Evolutionary conservation across 164 flowering plant species (phyloP).

Genomic region (Chimonanthus salicifolius): DNA sequence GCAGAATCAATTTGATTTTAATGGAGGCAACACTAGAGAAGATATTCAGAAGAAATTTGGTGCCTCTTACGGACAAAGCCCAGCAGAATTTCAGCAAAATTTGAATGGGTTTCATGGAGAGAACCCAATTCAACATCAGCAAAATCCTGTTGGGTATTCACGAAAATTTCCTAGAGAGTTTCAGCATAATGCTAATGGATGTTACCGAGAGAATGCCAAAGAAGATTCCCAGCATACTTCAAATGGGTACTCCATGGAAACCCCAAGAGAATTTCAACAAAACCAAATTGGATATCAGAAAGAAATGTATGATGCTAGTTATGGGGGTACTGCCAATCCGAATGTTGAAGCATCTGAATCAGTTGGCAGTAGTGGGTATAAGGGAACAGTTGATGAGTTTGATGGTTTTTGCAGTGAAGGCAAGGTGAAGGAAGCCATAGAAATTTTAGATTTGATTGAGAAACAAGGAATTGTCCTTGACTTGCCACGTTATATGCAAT

Average conservation of each 20-base stretch:
- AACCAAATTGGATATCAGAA: slow-evolving; percentile 10
- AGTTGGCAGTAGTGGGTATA: slow-evolving; percentile 16
- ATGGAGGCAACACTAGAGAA: slow-evolving; percentile 2
- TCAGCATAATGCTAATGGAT: slow-evolving; percentile 5
- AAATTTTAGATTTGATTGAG: slow-evolving; percentile 40
- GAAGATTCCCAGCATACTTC: background rate
- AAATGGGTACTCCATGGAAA: slow-evolving; percentile 7
- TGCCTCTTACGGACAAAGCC: background rate
- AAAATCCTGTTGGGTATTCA: slow-evolving; percentile 6
- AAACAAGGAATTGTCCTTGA: slow-evolving; percentile 38
- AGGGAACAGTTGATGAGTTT: slow-evolving; percentile 47
- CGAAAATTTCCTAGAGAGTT: background rate
- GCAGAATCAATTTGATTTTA: background rate
- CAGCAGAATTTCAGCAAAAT: background rate
- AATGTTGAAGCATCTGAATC: slow-evolving; percentile 18
- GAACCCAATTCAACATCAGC: background rate
- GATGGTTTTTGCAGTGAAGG: slow-evolving; percentile 50
- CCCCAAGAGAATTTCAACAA: background rate
- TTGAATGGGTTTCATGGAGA: background rate
- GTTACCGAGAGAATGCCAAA: background rate
- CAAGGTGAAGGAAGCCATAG: slow-evolving; percentile 59
- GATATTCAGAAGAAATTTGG: slow-evolving; percentile 1
- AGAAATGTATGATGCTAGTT: background rate
- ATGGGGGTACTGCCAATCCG: background rate
- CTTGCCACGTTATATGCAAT: slow-evolving; percentile 29